These are phyloP conservation scores for Cryphonectria carpinicola DNA, from an alignment of 2,329 filamentous ascomycete genomes.

Conservation along the genomic window DNA sequence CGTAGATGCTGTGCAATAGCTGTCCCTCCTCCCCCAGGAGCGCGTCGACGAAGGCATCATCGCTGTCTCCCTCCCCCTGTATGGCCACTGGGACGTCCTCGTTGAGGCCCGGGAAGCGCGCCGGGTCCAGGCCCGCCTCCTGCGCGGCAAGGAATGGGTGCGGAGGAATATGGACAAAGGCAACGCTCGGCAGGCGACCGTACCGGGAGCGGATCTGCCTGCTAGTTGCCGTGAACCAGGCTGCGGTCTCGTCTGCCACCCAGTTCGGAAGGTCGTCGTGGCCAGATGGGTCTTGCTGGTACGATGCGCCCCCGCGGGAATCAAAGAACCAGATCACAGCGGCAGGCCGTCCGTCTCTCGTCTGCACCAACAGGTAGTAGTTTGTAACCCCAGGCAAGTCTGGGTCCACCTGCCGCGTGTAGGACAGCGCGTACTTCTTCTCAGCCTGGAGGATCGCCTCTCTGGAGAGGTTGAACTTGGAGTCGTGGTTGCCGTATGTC, in stretches of 20 bases:
- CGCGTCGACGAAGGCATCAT: constrained; percentile 56
- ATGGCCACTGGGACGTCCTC: constrained; percentile 34
- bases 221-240: constrained; percentile 48
- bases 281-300: constrained; percentile 42
- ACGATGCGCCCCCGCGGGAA: constrained; percentile 60
- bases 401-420: constrained; percentile 43
- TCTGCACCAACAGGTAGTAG: constrained; percentile 49
- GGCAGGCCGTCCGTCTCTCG: not conserved
- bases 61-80: constrained; percentile 43
- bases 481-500: constrained; percentile 74
- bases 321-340: constrained; percentile 74
- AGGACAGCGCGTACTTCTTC: constrained; percentile 39
- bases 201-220: constrained; percentile 37
- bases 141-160: constrained; percentile 48
- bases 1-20: constrained; percentile 53
- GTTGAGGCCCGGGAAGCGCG: constrained; percentile 41
- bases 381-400: constrained; percentile 48
- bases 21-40: constrained; percentile 46
- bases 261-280: constrained; percentile 46
- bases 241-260: constrained; percentile 49
- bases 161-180: constrained; percentile 54
- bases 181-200: constrained; percentile 47
- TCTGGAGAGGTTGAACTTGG: constrained; percentile 60
- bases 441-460: constrained; percentile 37
- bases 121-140: constrained; percentile 35